phyloP scores from a whole-genome alignment of 768 basidiomycete genomes.

The Auricularia sp. region DNA sequence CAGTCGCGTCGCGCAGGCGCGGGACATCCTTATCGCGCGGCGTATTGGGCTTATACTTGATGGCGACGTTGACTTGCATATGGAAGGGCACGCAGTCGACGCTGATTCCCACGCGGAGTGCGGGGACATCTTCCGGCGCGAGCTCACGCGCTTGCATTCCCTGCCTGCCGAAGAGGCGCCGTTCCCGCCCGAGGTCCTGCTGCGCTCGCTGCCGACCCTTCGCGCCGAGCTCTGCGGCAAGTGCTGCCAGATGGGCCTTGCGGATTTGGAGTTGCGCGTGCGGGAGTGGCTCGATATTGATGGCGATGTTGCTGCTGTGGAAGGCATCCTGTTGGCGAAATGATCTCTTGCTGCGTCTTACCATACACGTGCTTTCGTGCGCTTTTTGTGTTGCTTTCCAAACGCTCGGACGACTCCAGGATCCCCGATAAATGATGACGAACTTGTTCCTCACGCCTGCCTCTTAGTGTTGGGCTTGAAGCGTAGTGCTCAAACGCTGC shows the following conservation, averaged over 20 bases:
- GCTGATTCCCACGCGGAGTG: background rate
- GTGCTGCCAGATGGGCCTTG: background rate
- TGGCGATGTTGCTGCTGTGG: background rate
- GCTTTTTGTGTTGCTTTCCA: no score
- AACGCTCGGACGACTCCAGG: no score
- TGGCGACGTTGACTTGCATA: background rate
- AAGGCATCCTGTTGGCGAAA: background rate
- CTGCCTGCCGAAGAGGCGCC: background rate
- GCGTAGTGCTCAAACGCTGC: no score
- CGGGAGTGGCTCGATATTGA: background rate
- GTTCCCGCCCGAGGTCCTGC: background rate
- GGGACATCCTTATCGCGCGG: background rate
- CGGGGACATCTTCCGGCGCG: background rate
- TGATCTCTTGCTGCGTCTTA: background rate
- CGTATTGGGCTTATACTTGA: background rate
- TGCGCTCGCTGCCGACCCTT: background rate
- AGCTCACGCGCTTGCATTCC: background rate
- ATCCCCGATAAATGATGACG: no score
- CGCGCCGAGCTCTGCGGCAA: background rate
- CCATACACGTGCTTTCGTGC: no score
- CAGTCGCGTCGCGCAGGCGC: background rate
- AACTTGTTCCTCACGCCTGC: no score
- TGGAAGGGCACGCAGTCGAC: background rate
- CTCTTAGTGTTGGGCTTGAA: no score
- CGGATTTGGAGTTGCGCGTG: background rate